These are phyloP conservation scores for Mastigamoeba balamuthi DNA, from an alignment of 78 protist genomes.

Conservation along the genomic window DNA sequence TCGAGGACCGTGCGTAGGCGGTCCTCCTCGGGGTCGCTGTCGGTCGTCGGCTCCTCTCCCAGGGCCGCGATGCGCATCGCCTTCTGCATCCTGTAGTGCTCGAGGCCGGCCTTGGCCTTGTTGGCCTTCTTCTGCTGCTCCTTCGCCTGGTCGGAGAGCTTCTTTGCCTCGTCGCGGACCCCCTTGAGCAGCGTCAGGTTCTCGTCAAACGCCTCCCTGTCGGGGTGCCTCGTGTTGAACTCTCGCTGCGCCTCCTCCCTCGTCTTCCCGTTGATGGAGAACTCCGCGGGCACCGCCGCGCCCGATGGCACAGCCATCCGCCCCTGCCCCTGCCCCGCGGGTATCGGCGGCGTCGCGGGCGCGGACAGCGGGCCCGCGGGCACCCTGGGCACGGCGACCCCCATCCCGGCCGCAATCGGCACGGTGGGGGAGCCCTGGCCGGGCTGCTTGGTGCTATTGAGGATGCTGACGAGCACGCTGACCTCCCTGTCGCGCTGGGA, in stretches of 20 bases:
- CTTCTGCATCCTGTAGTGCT: not conserved
- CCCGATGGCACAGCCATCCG: too few relatives aligned
- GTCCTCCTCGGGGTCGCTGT: not conserved
- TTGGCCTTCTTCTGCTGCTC: not conserved
- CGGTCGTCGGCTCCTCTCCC: not conserved
- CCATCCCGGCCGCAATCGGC: not conserved
- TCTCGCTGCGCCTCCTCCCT: too few relatives aligned
- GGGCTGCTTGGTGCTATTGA: not conserved
- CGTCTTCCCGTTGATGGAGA: too few relatives aligned
- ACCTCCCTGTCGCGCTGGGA: not conserved
- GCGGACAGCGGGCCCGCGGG: not conserved
- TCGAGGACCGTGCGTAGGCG: not conserved
- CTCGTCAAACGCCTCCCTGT: not conserved
- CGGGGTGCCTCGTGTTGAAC: not conserved
- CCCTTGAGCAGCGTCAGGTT: not conserved
- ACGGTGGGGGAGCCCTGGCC: not conserved
- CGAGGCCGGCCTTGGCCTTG: not conserved
- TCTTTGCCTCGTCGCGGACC: not conserved
- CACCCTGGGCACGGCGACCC: not conserved
- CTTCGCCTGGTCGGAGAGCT: not conserved
- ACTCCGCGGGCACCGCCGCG: too few relatives aligned
- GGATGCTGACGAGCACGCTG: not conserved
- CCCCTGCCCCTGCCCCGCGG: not conserved
- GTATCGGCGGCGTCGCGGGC: not conserved
- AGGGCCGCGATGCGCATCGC: not conserved